Evolutionary conservation across 768 basidiomycete species (phyloP), one percentile per base, ranked within the genome.

Genomic region (Paxillus involutus): DNA sequence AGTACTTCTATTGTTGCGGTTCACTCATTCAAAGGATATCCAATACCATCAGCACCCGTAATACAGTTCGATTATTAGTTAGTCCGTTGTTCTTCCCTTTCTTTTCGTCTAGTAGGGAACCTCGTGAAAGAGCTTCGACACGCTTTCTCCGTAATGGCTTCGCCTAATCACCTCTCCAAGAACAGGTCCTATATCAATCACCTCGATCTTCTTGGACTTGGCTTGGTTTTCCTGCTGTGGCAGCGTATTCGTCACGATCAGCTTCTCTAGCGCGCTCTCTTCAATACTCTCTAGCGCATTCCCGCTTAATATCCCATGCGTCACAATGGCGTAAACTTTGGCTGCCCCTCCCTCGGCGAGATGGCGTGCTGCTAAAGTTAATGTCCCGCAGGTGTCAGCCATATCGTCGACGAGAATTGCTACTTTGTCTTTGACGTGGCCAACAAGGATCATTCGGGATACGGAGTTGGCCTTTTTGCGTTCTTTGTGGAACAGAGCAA

Each of bases 401-500:
- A 99, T 98, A 77, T 99, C 97, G 77, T 98, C 97, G 43, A 98
- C 90, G 29, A 99, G 78, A 53, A 99, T 94, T 50, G 95, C 97
- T 41, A 85, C 80, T 76, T 98, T 94, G 68, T 87, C 94, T 67
- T 83, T 85, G 58, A 95, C 94, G 64, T 93, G 86, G 1, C 97
- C 97, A 43, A 99, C 96, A 48, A 99, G 84, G 52, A 94, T 83
- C 94, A 95, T 94, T 52, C 94, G 85, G 56, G 92, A 94, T 7
- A 96, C 92, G 58, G 93, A 89, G 71, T 95, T 96, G 30, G 92
- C 92, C 74, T 92, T 94, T 77, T 95, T 94, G 56, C 96, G 89
- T 78, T 99, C 97, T 69, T 98, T 95, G 84, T 99, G 97, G 80
- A 98, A 98, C 51, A 99, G 77, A 24, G 97, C 97, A 76, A 99